These are phyloP conservation scores for Scedosporium aurantiacum DNA, from an alignment of 2,329 filamentous ascomycete genomes.

Conservation along the genomic window DNA sequence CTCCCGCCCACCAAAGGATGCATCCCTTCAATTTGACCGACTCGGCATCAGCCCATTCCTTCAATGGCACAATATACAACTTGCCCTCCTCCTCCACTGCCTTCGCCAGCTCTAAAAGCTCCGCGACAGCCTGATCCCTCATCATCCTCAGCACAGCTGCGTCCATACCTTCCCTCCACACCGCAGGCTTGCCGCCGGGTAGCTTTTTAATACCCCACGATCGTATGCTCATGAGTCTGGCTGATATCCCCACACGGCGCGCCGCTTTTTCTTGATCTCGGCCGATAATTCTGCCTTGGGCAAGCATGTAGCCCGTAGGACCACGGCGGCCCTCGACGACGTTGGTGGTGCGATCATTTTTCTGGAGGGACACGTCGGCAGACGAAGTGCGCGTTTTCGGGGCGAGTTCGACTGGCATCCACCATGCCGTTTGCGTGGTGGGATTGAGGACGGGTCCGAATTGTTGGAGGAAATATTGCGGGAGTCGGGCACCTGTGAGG, in stretches of 20 bases:
- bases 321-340: not conserved
- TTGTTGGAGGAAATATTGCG: constrained; percentile 51
- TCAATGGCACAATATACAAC: not conserved
- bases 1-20: not conserved
- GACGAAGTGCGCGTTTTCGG: not conserved
- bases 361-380: not conserved
- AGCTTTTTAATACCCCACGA: not conserved
- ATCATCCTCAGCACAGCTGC: not conserved
- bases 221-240: not conserved
- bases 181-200: not conserved
- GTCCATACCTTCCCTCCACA: constrained; percentile 2
- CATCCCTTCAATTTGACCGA: not conserved
- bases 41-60: not conserved
- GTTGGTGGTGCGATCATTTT: not conserved
- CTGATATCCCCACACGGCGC: not conserved
- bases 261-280: no score
- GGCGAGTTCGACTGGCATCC: constrained; percentile 31
- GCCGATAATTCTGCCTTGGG: not conserved
- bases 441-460: constrained; percentile 48
- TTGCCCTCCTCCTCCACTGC: not conserved
- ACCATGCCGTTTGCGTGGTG: constrained; percentile 40
- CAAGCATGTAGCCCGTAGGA: not conserved
- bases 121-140: not conserved
- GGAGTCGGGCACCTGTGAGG: constrained; percentile 37
- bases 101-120: not conserved